A percentile compares a stretch with the other conserved stretches of the same genome.
Evolutionary conservation across 257 asterid species (phyloP).

Genomic region (Apocynum venetum): DNA sequence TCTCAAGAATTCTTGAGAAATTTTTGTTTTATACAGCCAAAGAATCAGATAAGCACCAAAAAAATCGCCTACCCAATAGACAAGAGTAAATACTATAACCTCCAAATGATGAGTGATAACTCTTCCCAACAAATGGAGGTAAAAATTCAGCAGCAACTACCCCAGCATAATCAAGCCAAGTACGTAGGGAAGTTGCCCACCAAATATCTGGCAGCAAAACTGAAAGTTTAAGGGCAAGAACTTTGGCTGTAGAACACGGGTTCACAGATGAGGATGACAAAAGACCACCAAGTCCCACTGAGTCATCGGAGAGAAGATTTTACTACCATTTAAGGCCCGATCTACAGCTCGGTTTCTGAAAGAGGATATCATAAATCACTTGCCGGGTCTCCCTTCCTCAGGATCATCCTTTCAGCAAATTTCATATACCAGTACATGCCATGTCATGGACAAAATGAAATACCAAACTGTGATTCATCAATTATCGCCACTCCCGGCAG

Average conservation of each 20-base stretch:
- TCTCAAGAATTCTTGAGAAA: background rate
- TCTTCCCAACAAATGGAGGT: background rate
- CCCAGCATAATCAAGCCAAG: background rate
- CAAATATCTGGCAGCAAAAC: background rate
- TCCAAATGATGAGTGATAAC: background rate
- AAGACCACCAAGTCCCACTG: background rate
- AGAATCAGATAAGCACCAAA: slow-evolving; percentile 22
- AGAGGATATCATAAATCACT: background rate
- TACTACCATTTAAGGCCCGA: background rate
- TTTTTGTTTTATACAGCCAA: slow-evolving; percentile 11
- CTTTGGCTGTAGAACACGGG: background rate
- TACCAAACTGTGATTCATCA: background rate
- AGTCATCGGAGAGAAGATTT: background rate
- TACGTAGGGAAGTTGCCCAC: background rate
- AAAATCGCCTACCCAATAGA: slow-evolving; percentile 11
- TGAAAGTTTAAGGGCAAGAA: background rate
- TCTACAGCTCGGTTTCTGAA: background rate
- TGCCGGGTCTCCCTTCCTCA: background rate
- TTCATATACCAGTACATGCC: background rate
- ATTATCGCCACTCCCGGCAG: slow-evolving; percentile 54
- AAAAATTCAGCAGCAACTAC: background rate
- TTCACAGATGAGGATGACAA: background rate
- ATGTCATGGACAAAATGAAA: background rate
- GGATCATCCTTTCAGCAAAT: background rate
- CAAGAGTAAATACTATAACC: background rate